phyloP scores from a whole-genome alignment of 495 filamentous ascomycete species.

The Annulohypoxylon moriforme region DNA sequence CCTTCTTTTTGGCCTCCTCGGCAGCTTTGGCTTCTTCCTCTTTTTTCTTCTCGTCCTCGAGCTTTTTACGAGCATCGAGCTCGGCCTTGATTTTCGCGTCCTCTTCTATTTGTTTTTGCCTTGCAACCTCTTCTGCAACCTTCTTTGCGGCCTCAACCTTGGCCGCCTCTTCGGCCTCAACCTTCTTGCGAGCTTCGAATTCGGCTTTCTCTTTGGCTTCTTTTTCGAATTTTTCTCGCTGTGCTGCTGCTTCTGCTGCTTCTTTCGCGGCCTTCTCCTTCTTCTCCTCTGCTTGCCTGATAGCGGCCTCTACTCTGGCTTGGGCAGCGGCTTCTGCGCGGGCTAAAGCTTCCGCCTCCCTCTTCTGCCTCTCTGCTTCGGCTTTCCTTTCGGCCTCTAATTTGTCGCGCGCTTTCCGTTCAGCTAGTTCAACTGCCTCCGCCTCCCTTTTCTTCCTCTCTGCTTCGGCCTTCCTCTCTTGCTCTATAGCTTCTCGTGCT shows the following conservation, averaged over 20 bases:
- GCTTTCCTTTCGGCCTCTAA: conserved; percentile 56
- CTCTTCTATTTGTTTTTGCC: conserved; percentile 42
- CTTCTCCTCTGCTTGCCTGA: conserved; percentile 55
- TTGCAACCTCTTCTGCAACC: conserved; percentile 40
- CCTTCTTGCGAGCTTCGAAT: conserved; percentile 48
- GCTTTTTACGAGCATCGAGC: conserved; percentile 54
- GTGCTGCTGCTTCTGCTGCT: conserved; percentile 61
- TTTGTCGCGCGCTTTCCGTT: conserved; percentile 52
- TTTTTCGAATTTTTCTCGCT: conserved; percentile 55
- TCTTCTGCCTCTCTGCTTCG: conserved; percentile 63
- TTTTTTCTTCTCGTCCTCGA: conserved; percentile 54
- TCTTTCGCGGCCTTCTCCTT: conserved; percentile 55
- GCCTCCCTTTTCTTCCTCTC: conserved; percentile 43
- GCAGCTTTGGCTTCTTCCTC: conserved; percentile 44
- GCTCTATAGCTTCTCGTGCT: conserved; percentile 52
- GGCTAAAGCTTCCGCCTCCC: conserved; percentile 62
- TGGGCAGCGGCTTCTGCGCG: conserved; percentile 54
- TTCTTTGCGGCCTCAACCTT: conserved; percentile 37
- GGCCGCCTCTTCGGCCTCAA: conserved; percentile 48
- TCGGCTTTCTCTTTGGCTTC: conserved; percentile 48
- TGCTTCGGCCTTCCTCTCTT: conserved; percentile 52
- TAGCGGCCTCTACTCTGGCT: conserved; percentile 54
- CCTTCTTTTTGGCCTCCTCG: conserved; percentile 53
- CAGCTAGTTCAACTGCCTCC: conserved; percentile 47
- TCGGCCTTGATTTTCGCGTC: conserved; percentile 60